A percentile compares a stretch with the other conserved stretches of the same genome.
Evolutionary conservation across 768 basidiomycete genomes (phyloP).

Genomic region (Hericium erinaceus): DNA sequence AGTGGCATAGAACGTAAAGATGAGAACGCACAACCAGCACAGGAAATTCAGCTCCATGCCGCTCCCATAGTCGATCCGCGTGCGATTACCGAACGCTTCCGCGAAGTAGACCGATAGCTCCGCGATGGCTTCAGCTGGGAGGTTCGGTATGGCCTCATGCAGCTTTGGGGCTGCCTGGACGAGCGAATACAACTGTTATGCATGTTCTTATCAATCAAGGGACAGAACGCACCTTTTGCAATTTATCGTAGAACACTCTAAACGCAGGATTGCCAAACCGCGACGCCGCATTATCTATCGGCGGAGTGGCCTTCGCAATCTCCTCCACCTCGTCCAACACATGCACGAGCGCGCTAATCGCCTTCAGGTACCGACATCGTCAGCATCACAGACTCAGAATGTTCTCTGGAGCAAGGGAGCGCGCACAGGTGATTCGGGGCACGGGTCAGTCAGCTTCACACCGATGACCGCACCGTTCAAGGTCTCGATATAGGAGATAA

Average conservation of each 20-base stretch:
- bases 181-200: neutral
- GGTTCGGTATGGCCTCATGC: constrained; percentile 47
- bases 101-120: constrained; percentile 78
- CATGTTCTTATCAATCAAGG: neutral
- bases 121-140: constrained; percentile 46
- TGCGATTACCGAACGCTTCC: constrained; percentile 86
- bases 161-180: constrained; percentile 21
- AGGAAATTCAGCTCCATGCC: constrained; percentile 98
- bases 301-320: constrained; percentile 63
- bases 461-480: constrained; percentile 72
- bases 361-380: constrained; percentile 31
- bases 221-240: constrained; percentile 44
- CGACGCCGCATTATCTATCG: constrained; percentile 83
- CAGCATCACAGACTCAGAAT: neutral
- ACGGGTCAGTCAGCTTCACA: constrained; percentile 63
- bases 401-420: neutral
- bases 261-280: constrained; percentile 98
- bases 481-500: constrained; percentile 61
- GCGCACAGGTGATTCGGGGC: constrained; percentile 50
- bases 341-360: constrained; percentile 47
- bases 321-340: constrained; percentile 61
- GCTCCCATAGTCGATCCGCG: constrained; percentile 96
- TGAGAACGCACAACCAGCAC: constrained; percentile 78
- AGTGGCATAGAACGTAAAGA: neutral
- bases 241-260: constrained; percentile 78